Evolutionary conservation across 2,329 filamentous ascomycete genomes (phyloP).

Genomic region (Gliomastix tumulicola): DNA sequence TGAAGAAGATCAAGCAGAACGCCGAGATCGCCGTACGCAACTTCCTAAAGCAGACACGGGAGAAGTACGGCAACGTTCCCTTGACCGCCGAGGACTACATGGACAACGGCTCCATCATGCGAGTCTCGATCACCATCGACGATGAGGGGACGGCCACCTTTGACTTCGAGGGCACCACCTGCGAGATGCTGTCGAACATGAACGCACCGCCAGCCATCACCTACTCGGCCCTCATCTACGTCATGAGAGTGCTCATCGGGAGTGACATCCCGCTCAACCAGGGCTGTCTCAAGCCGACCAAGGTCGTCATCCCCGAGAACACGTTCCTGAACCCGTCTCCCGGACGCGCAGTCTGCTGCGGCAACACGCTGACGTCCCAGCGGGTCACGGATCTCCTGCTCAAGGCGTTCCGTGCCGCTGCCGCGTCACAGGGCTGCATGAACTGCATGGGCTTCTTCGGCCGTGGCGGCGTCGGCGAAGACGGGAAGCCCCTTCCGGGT

Average conservation of each 20-base stretch:
- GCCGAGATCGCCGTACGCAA: slow-evolving; percentile 25
- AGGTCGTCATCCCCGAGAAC: slow-evolving; percentile 20
- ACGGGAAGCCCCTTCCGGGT: slow-evolving; percentile 10
- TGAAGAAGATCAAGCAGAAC: slow-evolving; percentile 31
- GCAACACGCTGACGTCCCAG: slow-evolving; percentile 48
- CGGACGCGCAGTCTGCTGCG: slow-evolving; percentile 39
- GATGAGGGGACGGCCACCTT: slow-evolving; percentile 21
- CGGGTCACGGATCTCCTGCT: slow-evolving; percentile 23
- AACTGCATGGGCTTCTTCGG: slow-evolving; percentile 22
- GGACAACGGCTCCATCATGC: slow-evolving; percentile 27
- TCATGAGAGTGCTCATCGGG: slow-evolving; percentile 24
- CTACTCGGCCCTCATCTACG: slow-evolving; percentile 29
- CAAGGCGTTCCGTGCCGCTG: slow-evolving; percentile 15
- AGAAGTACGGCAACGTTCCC: slow-evolving; percentile 34
- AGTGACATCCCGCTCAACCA: slow-evolving; percentile 29
- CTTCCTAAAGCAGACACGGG: neutral
- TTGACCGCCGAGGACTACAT: slow-evolving; percentile 21
- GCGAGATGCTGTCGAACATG: slow-evolving; percentile 23
- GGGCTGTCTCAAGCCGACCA: slow-evolving; percentile 25
- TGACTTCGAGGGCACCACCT: slow-evolving; percentile 26
- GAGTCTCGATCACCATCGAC: slow-evolving; percentile 21
- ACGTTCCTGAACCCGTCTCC: slow-evolving; percentile 24
- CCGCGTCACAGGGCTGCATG: slow-evolving; percentile 20
- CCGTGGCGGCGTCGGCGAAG: slow-evolving; percentile 17
- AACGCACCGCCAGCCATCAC: slow-evolving; percentile 28